A percentile compares a stretch with the other conserved stretches of the same genome.
phyloP scores from a whole-genome alignment of 176 grass and related monocot genomes.

The Oryza longistaminata region DNA sequence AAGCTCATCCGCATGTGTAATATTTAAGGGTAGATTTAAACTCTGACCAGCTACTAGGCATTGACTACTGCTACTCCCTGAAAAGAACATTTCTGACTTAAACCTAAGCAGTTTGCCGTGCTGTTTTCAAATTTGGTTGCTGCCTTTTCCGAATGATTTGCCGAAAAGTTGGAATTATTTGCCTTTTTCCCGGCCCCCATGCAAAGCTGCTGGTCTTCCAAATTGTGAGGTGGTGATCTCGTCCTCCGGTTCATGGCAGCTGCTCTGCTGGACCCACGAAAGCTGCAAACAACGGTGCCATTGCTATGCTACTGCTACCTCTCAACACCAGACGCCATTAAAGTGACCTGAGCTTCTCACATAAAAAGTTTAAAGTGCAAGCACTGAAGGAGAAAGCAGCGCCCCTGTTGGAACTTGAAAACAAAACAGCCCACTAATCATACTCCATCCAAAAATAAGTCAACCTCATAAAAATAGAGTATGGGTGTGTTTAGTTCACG shows the following conservation, averaged over 20 bases:
- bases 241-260: neutral
- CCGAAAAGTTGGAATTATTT: constrained; percentile 24
- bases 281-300: neutral
- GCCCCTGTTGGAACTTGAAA: neutral
- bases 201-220: constrained; percentile 25
- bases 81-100: too few species aligned
- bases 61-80: too few species aligned
- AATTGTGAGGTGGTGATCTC: constrained; percentile 17
- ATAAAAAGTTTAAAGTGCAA: neutral
- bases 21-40: too few species aligned
- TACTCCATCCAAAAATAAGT: too few species aligned
- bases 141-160: constrained; percentile 14
- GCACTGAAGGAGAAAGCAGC: neutral
- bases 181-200: neutral
- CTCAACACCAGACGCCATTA: neutral
- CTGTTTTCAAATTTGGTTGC: constrained; percentile 1
- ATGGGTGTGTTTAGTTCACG: too few species aligned
- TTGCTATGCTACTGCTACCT: neutral
- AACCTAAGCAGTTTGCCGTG: neutral
- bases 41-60: too few species aligned
- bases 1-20: too few species aligned
- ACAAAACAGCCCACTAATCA: constrained; percentile 11
- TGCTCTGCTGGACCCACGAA: neutral
- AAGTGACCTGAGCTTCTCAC: neutral
- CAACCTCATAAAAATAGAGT: too few species aligned